These are phyloP conservation scores for Pterulicium gracile DNA, from an alignment of 1,284 basidiomycete genomes.

Conservation along the genomic window DNA sequence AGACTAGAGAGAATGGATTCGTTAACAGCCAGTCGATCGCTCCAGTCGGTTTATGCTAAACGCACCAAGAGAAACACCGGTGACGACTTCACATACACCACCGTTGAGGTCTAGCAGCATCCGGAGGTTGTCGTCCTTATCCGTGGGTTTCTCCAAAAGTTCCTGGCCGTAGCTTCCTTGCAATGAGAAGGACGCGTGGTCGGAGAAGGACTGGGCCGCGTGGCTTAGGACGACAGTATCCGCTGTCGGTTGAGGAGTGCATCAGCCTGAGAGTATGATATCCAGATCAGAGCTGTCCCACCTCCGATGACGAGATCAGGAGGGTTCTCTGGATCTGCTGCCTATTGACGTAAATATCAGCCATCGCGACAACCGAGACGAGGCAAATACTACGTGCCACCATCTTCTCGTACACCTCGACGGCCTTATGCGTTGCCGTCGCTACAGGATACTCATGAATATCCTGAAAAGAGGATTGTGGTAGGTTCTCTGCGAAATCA, in stretches of 20 bases:
- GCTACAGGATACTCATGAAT: slow-evolving; percentile 90
- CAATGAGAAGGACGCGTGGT: slow-evolving; percentile 38
- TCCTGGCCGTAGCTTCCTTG: slow-evolving; percentile 43
- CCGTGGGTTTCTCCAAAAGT: slow-evolving; percentile 81
- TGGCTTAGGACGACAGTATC: slow-evolving; percentile 89
- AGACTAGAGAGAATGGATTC: slow-evolving; percentile 36
- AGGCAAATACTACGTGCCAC: slow-evolving; percentile 41
- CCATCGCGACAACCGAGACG: slow-evolving; percentile 4
- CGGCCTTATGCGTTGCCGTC: slow-evolving; percentile 85
- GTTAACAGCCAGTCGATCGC: too few species aligned
- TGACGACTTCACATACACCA: slow-evolving; percentile 81
- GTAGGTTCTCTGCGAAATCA: slow-evolving; percentile 78
- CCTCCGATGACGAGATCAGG: slow-evolving; percentile 93
- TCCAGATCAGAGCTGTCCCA: slow-evolving; percentile 19
- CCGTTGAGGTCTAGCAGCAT: slow-evolving; percentile 88
- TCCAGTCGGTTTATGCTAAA: slow-evolving; percentile 7
- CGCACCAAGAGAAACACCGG: slow-evolving; percentile 74
- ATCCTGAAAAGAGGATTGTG: slow-evolving; percentile 58
- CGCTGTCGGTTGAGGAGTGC: slow-evolving; percentile 35
- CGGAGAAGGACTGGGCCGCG: slow-evolving; percentile 41
- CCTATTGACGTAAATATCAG: slow-evolving; percentile 21
- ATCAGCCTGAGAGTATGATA: slow-evolving; percentile 1
- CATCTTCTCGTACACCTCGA: slow-evolving; percentile 85
- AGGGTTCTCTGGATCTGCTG: slow-evolving; percentile 65
- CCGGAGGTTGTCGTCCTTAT: slow-evolving; percentile 75